phyloP scores from a whole-genome alignment of 2,329 filamentous ascomycete genomes.

The Mycogone perniciosa region DNA sequence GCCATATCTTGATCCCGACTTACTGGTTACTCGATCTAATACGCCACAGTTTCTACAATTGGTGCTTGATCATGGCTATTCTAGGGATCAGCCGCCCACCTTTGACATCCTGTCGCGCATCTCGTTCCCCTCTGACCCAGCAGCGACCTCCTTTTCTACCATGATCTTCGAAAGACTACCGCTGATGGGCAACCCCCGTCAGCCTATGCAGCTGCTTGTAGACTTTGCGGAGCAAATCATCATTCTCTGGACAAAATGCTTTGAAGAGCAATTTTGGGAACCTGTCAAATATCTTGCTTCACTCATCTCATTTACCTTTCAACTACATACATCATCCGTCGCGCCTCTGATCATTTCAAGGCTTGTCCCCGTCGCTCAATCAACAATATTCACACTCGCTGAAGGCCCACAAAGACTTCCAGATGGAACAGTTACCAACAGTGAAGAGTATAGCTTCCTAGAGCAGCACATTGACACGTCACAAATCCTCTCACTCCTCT shows the following conservation, averaged over 20 bases:
- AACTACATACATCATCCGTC: conserved; percentile 52
- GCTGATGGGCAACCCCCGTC: conserved; percentile 42
- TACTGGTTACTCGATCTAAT: conserved; percentile 17
- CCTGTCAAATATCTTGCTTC: conserved; percentile 62
- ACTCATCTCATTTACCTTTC: conserved; percentile 57
- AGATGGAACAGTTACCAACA: conserved; percentile 41
- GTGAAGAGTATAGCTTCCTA: conserved; percentile 32
- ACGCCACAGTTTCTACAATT: conserved; percentile 50
- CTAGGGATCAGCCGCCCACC: conserved; percentile 50
- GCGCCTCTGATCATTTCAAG: conserved; percentile 53
- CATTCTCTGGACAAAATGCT: conserved; percentile 61
- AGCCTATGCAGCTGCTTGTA: conserved; percentile 51
- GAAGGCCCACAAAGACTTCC: conserved; percentile 48
- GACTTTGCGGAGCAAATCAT: conserved; percentile 60
- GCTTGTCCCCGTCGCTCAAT: conserved; percentile 49
- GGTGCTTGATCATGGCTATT: conserved; percentile 55
- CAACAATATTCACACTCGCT: conserved; percentile 55
- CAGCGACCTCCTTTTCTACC: conserved; percentile 54
- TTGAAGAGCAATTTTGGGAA: conserved; percentile 55
- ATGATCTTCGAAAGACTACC: conserved; percentile 63
- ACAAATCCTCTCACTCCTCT: conserved; percentile 59
- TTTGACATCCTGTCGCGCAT: conserved; percentile 63
- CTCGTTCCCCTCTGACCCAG: conserved; percentile 56
- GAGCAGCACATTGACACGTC: conserved; percentile 55
- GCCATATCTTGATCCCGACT: conserved; percentile 13